Evolutionary conservation across 306 rosid genomes (phyloP), one percentile per base, ranked within the genome.

Genomic region (Medicago arabica): DNA sequence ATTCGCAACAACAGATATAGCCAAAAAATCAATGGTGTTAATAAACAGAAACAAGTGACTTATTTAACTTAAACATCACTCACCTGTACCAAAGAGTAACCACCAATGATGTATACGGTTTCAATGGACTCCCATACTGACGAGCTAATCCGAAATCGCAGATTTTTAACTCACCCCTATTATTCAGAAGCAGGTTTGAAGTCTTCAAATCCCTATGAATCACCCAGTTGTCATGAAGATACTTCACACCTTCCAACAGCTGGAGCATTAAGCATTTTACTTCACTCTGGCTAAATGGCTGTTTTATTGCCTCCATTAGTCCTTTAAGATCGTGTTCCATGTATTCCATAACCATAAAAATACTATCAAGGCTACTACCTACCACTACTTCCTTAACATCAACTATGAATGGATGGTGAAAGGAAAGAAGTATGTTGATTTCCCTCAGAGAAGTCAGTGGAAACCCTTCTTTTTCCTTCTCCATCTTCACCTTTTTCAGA

Each of bases 81-180:
- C 43, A 96, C 99, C 99, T 90, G 88, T 96, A 96, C 98, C 99
- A 96, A 83, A 96, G 99, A 66, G 99, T 96, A 74, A 96, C 99
- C 73, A 96, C 99, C 89, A 96, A 79, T 75, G 93, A 97, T 13
- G 99, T 96, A 85, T 96, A 96, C 3, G 98, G 91, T 77, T 96
- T 96, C 93, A 96, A 67, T 4, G 99, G 99, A 85, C 98, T 96
- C 80, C 99, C 99, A 80, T 96, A 96, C 75, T 96, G 99, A 66
- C 99, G 98, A 66, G 99, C 93, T 89, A 96, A 85, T 55, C 99
- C 99, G 75, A 90, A 96, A 85, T 96, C 99, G 66, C 99, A 96
- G 76, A 96, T 92, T 86, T 96, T 96, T 80, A 92, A 85, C 88
- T 96, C 98, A 44, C 99, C 99, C 85, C 84, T 85, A 71, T 96